Conservation (phyloP, 1,284 basidiomycete genomes). For the Moniliella sp. region DNA sequence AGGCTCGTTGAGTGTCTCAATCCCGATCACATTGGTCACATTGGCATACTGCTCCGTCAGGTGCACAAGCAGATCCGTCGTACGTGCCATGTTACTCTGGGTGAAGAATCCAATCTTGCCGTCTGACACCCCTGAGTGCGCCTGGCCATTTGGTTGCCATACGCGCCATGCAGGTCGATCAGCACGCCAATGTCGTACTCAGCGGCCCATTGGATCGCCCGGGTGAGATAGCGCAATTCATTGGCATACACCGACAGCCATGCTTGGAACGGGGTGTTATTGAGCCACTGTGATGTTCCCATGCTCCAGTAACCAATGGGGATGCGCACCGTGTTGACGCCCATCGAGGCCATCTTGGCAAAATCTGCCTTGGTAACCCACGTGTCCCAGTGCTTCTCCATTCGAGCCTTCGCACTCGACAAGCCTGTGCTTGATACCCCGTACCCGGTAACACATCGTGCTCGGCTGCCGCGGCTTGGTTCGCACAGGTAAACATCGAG, state of each 20-base stretch:
- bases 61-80: slow-evolving; percentile 43
- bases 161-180: slow-evolving; percentile 55
- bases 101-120: slow-evolving; percentile 40
- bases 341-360: slow-evolving; percentile 23
- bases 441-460: no score
- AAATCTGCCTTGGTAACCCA: slow-evolving; percentile 36
- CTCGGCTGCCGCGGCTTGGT: no score
- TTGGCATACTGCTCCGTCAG: slow-evolving; percentile 42
- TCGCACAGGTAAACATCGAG: not conserved
- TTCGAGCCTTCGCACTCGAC: no score
- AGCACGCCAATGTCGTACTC: slow-evolving; percentile 48
- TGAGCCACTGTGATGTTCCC: slow-evolving; percentile 53
- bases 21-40: slow-evolving; percentile 52
- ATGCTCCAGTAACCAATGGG: slow-evolving; percentile 38
- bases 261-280: slow-evolving; percentile 55
- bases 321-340: slow-evolving; percentile 35
- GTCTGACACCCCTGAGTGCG: slow-evolving; percentile 54
- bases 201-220: slow-evolving; percentile 49
- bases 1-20: slow-evolving; percentile 57
- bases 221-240: slow-evolving; percentile 38
- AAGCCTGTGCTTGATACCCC: no score
- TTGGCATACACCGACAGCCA: not conserved
- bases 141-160: slow-evolving; percentile 43
- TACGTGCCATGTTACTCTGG: slow-evolving; percentile 41
- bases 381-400: slow-evolving; percentile 47